Conservation (phyloP, 2,329 filamentous ascomycete genomes). For the Aspergillus unguis region DNA sequence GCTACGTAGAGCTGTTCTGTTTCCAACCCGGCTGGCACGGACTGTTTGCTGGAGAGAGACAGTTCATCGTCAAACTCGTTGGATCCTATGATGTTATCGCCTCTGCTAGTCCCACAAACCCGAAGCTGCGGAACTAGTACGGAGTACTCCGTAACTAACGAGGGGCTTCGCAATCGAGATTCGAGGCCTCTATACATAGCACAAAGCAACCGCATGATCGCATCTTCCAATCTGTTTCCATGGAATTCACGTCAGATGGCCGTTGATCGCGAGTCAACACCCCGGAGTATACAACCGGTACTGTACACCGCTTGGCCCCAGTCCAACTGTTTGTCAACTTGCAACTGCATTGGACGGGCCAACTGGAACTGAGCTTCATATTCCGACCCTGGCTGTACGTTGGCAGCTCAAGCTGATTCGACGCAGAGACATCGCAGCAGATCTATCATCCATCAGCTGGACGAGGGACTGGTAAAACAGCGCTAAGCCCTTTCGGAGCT, state of each 20-base stretch:
- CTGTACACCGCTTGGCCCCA: slow-evolving; percentile 10
- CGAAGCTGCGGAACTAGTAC: slow-evolving; percentile 24
- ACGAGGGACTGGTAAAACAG: slow-evolving; percentile 6
- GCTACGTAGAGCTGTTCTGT: no score
- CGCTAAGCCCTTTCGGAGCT: slow-evolving; percentile 2
- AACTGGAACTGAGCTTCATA: neutral
- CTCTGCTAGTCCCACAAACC: slow-evolving; percentile 18
- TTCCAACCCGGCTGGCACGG: no score
- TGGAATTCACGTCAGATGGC: slow-evolving; percentile 4
- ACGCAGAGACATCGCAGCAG: neutral
- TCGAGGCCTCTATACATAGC: slow-evolving; percentile 8
- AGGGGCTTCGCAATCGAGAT: slow-evolving; percentile 4
- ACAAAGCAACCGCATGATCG: slow-evolving; percentile 4
- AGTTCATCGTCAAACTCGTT: neutral
- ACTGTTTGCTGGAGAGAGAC: slow-evolving; percentile 3
- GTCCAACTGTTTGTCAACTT: no score
- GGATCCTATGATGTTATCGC: neutral
- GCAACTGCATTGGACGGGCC: neutral
- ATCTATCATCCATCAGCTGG: slow-evolving; percentile 19
- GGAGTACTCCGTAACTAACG: slow-evolving; percentile 9
- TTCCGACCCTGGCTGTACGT: neutral
- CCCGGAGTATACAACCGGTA: neutral
- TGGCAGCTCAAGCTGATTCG: neutral
- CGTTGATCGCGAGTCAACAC: slow-evolving; percentile 8
- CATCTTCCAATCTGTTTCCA: neutral